Percentiles rank a stretch among this genome's conserved stretches.
These are phyloP conservation scores for Cladosporium sphaerospermum DNA, from an alignment of 2,329 filamentous ascomycete species.

Conservation along the genomic window DNA sequence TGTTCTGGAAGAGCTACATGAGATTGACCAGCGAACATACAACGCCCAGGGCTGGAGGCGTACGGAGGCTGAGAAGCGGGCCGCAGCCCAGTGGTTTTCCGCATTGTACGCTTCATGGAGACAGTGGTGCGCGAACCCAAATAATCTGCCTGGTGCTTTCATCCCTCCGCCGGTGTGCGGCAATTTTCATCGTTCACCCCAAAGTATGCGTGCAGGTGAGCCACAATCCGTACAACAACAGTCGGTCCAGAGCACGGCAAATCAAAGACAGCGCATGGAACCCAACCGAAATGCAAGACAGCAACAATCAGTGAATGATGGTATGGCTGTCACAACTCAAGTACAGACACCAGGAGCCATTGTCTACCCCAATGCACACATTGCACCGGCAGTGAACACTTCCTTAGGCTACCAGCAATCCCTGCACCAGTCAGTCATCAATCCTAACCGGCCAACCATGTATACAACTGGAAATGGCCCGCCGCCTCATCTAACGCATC, in stretches of 20 bases:
- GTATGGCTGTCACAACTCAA: no score
- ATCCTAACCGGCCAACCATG: no score
- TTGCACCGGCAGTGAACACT: no score
- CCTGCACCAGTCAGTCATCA: no score
- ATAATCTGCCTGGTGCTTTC: background rate
- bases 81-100: slow-evolving; percentile 13
- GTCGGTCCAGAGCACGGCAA: background rate
- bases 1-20: slow-evolving; percentile 18
- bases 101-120: slow-evolving; percentile 9
- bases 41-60: slow-evolving; percentile 13
- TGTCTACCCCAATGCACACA: no score
- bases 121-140: background rate
- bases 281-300: background rate
- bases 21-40: slow-evolving; percentile 18
- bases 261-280: background rate
- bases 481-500: no score
- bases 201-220: background rate
- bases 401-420: no score
- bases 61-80: slow-evolving; percentile 11
- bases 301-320: background rate
- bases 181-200: background rate
- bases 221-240: background rate
- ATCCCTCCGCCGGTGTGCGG: background rate
- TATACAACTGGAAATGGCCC: no score
- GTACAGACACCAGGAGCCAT: no score